A percentile compares a stretch with the other conserved stretches of the same genome.
Evolutionary conservation across 768 basidiomycete genomes (phyloP).

Genomic region (Tylopilus rubrobrunneus): DNA sequence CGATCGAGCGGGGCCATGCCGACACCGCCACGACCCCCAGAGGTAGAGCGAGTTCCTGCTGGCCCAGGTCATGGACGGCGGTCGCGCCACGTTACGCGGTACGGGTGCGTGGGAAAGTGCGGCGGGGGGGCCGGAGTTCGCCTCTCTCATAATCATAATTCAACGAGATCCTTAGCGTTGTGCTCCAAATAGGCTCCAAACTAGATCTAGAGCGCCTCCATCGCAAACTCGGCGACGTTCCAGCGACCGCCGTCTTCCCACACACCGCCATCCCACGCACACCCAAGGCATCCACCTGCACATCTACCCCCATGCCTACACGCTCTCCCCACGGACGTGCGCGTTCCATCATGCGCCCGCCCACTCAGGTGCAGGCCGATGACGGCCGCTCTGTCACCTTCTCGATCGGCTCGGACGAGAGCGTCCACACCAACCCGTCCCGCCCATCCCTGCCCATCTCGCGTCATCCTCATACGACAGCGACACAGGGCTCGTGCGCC

Average conservation of each 20-base stretch:
- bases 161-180: too few relatives aligned
- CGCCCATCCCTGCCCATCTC: constrained; percentile 18
- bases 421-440: constrained; percentile 27
- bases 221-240: constrained; percentile 61
- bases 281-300: background rate
- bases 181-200: constrained; percentile 33
- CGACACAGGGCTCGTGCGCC: constrained; percentile 18
- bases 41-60: constrained; percentile 30
- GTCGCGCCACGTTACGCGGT: too few relatives aligned
- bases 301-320: background rate
- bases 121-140: constrained; percentile 40
- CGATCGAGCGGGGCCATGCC: constrained; percentile 32
- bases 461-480: background rate
- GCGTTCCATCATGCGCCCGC: background rate
- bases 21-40: constrained; percentile 44
- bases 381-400: constrained; percentile 21
- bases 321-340: background rate
- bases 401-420: constrained; percentile 28
- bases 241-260: constrained; percentile 50
- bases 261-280: constrained; percentile 4
- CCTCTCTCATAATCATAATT: too few relatives aligned
- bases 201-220: constrained; percentile 64
- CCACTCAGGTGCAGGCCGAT: constrained; percentile 8
- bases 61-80: constrained; percentile 20
- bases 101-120: too few relatives aligned